Base-by-base conservation (phyloP, 352 stramenopile species). In the Blastocystis sp. region DNA sequence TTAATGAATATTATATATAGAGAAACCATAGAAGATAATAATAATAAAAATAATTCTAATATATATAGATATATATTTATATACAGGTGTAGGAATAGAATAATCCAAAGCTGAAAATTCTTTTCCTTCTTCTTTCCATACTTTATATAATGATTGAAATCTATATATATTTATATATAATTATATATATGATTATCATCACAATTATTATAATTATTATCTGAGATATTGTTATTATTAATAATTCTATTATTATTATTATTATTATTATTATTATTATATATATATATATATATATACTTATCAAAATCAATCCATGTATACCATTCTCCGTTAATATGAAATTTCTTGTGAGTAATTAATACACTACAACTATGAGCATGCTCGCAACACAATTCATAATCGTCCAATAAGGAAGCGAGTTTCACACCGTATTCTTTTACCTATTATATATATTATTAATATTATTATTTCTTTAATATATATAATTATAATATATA, bases 261-360 rank as follows among this genome's bases (percentile, higher is more conserved):
- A 10, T 18, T 65, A 21, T 10, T 9, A 27, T 10, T 41, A n/a
- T n/a, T n/a, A n/a, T n/a, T n/a, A 28, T 9, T 10, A 11, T 36
- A 10, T 33, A 18, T 47, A 16, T 6, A 9, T 5, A 35, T 21
- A 1, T 0, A 43, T 0, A 33, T 81, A 62, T 93, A 96, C 58
- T 86, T 89, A 32, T 89, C 78, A 69, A 94, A 97, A 73, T 97
- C 81, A 67, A 97, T 96, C 90, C 90, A 97, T 39, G 90, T 96
- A 68, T 91, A 80, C 90, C 90, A 97, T 80, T 74, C 66, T 25
- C 80, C 82, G 19, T 87, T 75, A 24, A 77, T 76, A 56, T 75
- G 77, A 64, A 85, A 90, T 31, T 72, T 58, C 25, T 68, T 67
- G 7, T 88, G 82, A 4, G 88, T 86, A 25, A 95, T 73, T 16